A percentile compares a stretch with the other conserved stretches of the same genome.
These are phyloP conservation scores for Suillus subalutaceus DNA, from an alignment of 768 basidiomycete genomes.

Conservation along the genomic window DNA sequence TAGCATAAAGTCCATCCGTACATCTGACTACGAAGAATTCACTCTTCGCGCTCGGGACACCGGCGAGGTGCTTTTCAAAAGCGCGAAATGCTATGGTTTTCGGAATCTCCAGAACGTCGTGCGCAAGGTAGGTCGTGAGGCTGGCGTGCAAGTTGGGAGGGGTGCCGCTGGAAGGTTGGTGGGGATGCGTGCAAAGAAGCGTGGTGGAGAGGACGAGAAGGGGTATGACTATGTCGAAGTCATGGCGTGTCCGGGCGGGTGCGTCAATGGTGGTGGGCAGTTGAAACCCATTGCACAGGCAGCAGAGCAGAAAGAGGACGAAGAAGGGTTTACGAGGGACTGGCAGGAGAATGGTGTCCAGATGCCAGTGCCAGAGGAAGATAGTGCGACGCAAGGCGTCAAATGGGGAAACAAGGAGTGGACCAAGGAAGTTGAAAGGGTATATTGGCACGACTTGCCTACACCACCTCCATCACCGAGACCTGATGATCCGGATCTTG, in stretches of 20 bases:
- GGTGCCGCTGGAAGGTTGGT: conserved; percentile 59
- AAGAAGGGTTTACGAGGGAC: conserved; percentile 67
- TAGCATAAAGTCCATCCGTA: conserved; percentile 61
- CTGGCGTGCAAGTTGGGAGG: conserved; percentile 70
- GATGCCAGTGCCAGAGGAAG: conserved; percentile 25
- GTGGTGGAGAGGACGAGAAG: conserved; percentile 39
- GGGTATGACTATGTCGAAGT: conserved; percentile 93
- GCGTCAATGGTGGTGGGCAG: conserved; percentile 98
- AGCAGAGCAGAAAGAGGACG: conserved; percentile 39
- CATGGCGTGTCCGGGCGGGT: conserved; percentile 98
- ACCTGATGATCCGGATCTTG: conserved; percentile 14
- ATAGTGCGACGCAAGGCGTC: conserved; percentile 42
- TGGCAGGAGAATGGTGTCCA: conserved; percentile 60
- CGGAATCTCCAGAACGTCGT: conserved; percentile 97
- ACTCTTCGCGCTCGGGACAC: conserved; percentile 46
- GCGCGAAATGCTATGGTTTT: conserved; percentile 97
- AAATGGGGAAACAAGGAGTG: conserved; percentile 86
- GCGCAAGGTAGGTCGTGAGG: conserved; percentile 85
- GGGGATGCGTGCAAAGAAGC: conserved; percentile 37
- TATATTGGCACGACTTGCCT: conserved; percentile 70
- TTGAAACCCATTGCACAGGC: conserved; percentile 13
- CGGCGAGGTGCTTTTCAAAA: conserved; percentile 79
- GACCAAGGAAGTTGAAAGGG: conserved; percentile 77
- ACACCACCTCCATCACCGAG: conserved; percentile 50
- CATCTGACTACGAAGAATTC: conserved; percentile 80